Percentiles rank a stretch among this genome's conserved stretches.
Conservation (phyloP, 305 asterid genomes). For the Fraxinus xanthoxyloides region DNA sequence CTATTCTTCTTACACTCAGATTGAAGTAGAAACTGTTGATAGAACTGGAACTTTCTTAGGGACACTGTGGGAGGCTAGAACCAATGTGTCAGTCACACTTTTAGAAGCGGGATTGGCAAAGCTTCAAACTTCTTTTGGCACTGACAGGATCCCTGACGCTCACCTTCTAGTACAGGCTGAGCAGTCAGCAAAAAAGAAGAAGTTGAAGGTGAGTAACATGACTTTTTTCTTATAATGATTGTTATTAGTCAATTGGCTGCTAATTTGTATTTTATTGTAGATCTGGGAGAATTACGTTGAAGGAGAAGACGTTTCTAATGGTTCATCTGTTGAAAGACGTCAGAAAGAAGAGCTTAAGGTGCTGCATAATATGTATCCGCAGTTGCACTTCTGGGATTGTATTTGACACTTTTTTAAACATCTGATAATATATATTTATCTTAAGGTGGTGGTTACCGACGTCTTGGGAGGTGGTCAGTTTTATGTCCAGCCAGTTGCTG, state of each 20-base stretch:
- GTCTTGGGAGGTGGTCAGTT: slow-evolving; percentile 91
- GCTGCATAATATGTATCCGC: slow-evolving; percentile 1
- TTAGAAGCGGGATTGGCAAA: slow-evolving; percentile 95
- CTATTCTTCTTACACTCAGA: slow-evolving; percentile 37
- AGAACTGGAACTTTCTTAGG: slow-evolving; percentile 99
- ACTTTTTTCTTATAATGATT: not conserved
- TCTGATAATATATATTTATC: slow-evolving; percentile 9
- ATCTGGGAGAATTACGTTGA: slow-evolving; percentile 88
- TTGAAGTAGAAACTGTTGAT: slow-evolving; percentile 95
- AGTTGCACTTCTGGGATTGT: not conserved
- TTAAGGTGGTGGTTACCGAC: slow-evolving; percentile 83
- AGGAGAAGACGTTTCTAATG: slow-evolving; percentile 80
- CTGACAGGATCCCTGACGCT: slow-evolving; percentile 81
- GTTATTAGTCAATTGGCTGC: not conserved
- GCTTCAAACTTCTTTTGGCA: slow-evolving; percentile 77
- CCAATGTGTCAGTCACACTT: slow-evolving; percentile 69
- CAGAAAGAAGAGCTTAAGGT: slow-evolving; percentile 96
- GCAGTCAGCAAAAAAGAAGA: slow-evolving; percentile 85
- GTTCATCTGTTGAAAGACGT: slow-evolving; percentile 58
- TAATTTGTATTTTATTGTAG: slow-evolving; percentile 36
- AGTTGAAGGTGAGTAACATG: slow-evolving; percentile 63
- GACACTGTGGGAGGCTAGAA: slow-evolving; percentile 75
- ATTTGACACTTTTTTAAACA: not conserved
- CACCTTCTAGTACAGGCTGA: slow-evolving; percentile 90
- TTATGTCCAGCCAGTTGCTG: slow-evolving; percentile 77